phyloP scores from a whole-genome alignment of 495 filamentous ascomycete genomes.

The Podospora comata region DNA sequence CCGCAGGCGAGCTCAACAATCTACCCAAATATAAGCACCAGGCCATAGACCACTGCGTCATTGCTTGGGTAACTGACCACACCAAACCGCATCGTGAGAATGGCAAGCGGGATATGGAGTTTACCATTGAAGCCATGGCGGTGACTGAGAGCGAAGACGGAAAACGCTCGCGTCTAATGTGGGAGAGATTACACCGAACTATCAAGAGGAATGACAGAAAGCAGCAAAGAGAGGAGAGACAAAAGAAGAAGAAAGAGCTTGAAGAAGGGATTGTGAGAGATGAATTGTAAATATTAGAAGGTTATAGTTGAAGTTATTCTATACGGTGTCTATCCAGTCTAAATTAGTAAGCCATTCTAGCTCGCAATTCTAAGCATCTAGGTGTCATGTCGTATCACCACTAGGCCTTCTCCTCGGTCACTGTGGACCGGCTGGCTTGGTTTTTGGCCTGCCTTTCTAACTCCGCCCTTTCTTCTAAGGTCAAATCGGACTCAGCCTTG shows the following conservation, averaged over 20 bases:
- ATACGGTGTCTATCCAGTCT: background rate
- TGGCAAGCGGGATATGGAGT: slow-evolving; percentile 32
- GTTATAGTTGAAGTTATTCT: background rate
- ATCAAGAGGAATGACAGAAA: slow-evolving; percentile 29
- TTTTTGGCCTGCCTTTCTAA: slow-evolving; percentile 1
- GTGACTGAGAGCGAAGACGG: slow-evolving; percentile 33
- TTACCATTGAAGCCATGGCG: slow-evolving; percentile 34
- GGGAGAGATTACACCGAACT: slow-evolving; percentile 33
- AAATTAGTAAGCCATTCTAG: background rate
- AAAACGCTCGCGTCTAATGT: slow-evolving; percentile 31
- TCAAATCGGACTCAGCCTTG: slow-evolving; percentile 64
- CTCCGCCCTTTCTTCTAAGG: slow-evolving; percentile 33
- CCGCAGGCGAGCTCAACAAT: slow-evolving; percentile 32
- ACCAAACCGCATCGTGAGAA: slow-evolving; percentile 32
- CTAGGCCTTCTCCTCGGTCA: background rate
- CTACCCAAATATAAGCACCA: slow-evolving; percentile 29
- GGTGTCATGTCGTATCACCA: background rate
- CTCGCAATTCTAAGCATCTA: background rate
- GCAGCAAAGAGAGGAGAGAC: slow-evolving; percentile 29
- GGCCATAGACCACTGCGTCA: slow-evolving; percentile 27
- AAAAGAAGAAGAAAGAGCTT: slow-evolving; percentile 24
- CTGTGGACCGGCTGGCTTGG: background rate
- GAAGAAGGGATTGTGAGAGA: slow-evolving; percentile 24
- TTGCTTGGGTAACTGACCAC: slow-evolving; percentile 35
- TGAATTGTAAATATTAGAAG: slow-evolving; percentile 20